These are phyloP conservation scores for Amanita fuliginea DNA, from an alignment of 768 basidiomycete genomes.

Conservation along the genomic window DNA sequence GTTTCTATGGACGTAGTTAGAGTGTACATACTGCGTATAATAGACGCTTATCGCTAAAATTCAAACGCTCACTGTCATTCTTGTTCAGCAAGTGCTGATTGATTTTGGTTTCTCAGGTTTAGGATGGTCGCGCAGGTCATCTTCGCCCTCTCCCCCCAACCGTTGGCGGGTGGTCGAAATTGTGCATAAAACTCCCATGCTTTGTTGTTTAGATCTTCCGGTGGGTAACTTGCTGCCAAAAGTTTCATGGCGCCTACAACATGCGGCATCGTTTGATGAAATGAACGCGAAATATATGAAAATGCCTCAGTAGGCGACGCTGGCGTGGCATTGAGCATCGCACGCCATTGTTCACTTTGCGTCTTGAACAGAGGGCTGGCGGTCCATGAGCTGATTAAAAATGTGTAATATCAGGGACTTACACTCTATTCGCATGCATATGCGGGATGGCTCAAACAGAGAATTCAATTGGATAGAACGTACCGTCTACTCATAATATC, in stretches of 20 bases:
- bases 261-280: conserved; percentile 70
- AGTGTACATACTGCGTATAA: not conserved
- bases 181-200: conserved; percentile 79
- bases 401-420: conserved; percentile 10
- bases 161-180: conserved; percentile 72
- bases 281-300: conserved; percentile 69
- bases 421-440: conserved; percentile 23
- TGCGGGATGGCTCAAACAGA: not conserved
- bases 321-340: conserved; percentile 60
- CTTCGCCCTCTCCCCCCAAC: conserved; percentile 80
- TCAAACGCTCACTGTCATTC: not conserved
- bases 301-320: conserved; percentile 67
- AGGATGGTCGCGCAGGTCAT: conserved; percentile 64
- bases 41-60: not conserved
- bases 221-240: conserved; percentile 48
- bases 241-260: conserved; percentile 70
- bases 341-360: conserved; percentile 66
- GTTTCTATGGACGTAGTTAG: conserved; percentile 5
- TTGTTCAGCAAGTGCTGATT: not conserved
- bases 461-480: conserved; percentile 4
- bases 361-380: conserved; percentile 72
- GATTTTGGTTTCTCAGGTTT: conserved; percentile 29
- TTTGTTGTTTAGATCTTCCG: conserved; percentile 45
- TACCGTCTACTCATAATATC: conserved; percentile 30
- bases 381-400: not conserved